phyloP scores from a whole-genome alignment of 768 basidiomycete genomes.

The Tubosaeta sp. region DNA sequence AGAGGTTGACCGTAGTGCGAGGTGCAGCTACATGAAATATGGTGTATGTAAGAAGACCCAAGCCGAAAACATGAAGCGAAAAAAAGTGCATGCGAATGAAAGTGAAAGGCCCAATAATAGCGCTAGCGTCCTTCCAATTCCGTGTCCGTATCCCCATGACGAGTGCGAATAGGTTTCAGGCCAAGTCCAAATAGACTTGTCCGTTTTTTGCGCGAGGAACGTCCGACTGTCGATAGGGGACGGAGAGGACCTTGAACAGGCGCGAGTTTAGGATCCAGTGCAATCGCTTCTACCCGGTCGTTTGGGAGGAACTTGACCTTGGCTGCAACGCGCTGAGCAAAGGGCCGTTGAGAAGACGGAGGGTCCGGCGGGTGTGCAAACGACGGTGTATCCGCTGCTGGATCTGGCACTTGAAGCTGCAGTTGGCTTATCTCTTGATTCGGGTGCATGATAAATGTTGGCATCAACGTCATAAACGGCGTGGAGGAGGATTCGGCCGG shows the following conservation, averaged over 20 bases:
- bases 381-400: neutral
- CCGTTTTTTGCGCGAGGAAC: constrained; percentile 15
- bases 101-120: neutral
- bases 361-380: neutral
- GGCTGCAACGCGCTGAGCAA: constrained; percentile 10
- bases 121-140: constrained; percentile 5
- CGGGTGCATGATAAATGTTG: constrained; percentile 12
- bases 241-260: constrained; percentile 31
- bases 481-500: constrained; percentile 12
- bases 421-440: neutral
- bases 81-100: neutral
- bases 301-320: constrained; percentile 19
- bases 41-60: neutral
- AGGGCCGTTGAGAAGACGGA: neutral
- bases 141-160: neutral
- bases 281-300: constrained; percentile 25
- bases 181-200: constrained; percentile 21
- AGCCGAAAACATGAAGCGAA: constrained; percentile 15
- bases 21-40: neutral
- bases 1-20: neutral
- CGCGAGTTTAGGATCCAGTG: constrained; percentile 29
- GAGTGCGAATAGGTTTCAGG: constrained; percentile 3
- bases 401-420: neutral
- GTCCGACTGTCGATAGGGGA: constrained; percentile 23
- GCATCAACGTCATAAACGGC: constrained; percentile 9